Evolutionary conservation across 139 green algal genomes (phyloP).

Genomic region (Eudorina sp.): DNA sequence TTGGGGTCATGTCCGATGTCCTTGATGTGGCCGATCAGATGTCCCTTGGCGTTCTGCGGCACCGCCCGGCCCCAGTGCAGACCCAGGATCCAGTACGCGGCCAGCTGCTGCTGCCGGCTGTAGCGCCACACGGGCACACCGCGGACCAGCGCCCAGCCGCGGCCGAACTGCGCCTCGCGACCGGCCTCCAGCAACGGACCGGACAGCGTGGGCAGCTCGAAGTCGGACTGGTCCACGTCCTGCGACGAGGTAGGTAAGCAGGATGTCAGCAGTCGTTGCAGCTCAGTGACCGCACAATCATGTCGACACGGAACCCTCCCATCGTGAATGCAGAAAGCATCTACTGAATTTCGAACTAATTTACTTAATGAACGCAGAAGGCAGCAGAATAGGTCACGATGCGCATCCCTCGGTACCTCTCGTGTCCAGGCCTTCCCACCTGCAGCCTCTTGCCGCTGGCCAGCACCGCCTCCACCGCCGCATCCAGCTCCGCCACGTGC

Average conservation of each 20-base stretch:
- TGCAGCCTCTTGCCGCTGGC: conserved; percentile 24
- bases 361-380: no score
- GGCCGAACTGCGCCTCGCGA: conserved; percentile 61
- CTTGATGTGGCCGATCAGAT: conserved; percentile 79
- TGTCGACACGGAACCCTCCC: no score
- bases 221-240: conserved; percentile 59
- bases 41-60: conserved; percentile 75
- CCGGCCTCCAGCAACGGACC: conserved; percentile 52
- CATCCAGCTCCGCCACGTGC: conserved; percentile 63
- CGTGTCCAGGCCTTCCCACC: background rate
- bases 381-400: no score
- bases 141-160: conserved; percentile 74
- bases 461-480: conserved; percentile 47
- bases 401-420: no score
- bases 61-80: conserved; percentile 65
- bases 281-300: no score
- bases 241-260: no score
- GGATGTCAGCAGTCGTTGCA: no score
- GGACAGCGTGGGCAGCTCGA: conserved; percentile 68
- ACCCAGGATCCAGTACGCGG: conserved; percentile 67
- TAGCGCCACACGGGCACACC: conserved; percentile 69
- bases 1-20: conserved; percentile 71
- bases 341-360: no score
- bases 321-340: no score
- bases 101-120: conserved; percentile 62